Percentiles rank a stretch among this genome's conserved stretches.
phyloP scores from a whole-genome alignment of 2,329 filamentous ascomycete genomes.

The Fusarium algeriense region DNA sequence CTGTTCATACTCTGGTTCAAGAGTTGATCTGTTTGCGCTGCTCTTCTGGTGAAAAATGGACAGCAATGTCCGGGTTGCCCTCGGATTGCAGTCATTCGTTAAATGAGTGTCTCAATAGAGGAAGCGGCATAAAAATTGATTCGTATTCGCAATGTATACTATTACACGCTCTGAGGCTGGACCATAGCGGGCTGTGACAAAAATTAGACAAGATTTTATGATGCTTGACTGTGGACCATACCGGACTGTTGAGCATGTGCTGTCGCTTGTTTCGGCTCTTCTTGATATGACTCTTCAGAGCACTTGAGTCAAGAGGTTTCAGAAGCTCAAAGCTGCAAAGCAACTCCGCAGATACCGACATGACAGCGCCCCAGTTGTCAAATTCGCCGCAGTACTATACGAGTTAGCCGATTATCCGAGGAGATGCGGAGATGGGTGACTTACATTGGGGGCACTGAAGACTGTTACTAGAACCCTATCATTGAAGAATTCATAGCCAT shows the following conservation, averaged over 20 bases:
- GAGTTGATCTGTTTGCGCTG: conserved; percentile 36
- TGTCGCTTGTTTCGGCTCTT: conserved; percentile 95
- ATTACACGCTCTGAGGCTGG: conserved; percentile 67
- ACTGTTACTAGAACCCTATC: conserved; percentile 95
- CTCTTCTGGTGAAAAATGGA: conserved; percentile 33
- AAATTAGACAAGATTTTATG: conserved; percentile 12
- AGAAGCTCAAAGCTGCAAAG: conserved; percentile 97
- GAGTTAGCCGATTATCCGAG: conserved; percentile 46
- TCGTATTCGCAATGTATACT: conserved; percentile 37
- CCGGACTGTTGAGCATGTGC: conserved; percentile 95
- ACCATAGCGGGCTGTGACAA: conserved; percentile 63
- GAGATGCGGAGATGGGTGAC: conserved; percentile 52
- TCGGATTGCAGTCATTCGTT: conserved; percentile 38
- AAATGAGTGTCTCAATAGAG: conserved; percentile 41
- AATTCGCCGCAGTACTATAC: conserved; percentile 95
- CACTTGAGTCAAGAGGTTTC: conserved; percentile 95
- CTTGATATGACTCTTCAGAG: conserved; percentile 98
- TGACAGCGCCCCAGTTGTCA: conserved; percentile 98
- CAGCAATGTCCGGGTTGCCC: conserved; percentile 42
- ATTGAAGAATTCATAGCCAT: conserved; percentile 98
- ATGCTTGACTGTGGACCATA: conserved; percentile 63
- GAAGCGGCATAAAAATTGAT: conserved; percentile 35
- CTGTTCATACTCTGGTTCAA: conserved; percentile 31
- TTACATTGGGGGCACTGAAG: conserved; percentile 96
- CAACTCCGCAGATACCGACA: conserved; percentile 94